Conservation (phyloP, 169 alveolate genomes). For the Hepatocystis sp. region DNA sequence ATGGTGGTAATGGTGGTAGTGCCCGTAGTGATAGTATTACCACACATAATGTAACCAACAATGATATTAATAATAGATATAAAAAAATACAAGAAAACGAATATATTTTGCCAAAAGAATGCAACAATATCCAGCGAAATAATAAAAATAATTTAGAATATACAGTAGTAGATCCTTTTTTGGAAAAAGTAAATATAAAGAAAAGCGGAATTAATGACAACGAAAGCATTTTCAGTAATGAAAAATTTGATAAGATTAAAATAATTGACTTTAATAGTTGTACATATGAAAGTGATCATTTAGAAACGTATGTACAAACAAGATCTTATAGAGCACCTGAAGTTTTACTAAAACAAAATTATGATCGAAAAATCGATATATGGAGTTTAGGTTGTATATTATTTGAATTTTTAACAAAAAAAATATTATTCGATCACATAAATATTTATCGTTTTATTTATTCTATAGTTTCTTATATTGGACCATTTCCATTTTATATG, state of each 20-base stretch:
- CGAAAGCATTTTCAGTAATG: slow-evolving; percentile 22
- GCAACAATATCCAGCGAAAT: not conserved
- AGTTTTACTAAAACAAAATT: slow-evolving; percentile 97
- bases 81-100: not conserved
- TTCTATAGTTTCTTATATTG: slow-evolving; percentile 86
- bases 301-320: slow-evolving; percentile 96
- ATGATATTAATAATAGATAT: no score
- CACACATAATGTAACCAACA: not conserved
- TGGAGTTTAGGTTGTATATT: slow-evolving; percentile 99
- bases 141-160: no score
- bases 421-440: slow-evolving; percentile 90
- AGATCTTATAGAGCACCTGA: slow-evolving; percentile 99
- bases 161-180: no score
- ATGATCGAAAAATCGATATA: slow-evolving; percentile 97
- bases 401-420: slow-evolving; percentile 95
- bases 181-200: not conserved
- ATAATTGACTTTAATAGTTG: slow-evolving; percentile 97
- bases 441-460: slow-evolving; percentile 87
- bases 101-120: not conserved
- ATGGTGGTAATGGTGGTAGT: not conserved
- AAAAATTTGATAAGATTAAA: slow-evolving; percentile 87
- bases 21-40: not conserved
- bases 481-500: slow-evolving; percentile 87
- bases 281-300: slow-evolving; percentile 94
- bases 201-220: not conserved